Evolutionary conservation across 2,329 filamentous ascomycete species (phyloP).

Genomic region (Bertia moriformis): DNA sequence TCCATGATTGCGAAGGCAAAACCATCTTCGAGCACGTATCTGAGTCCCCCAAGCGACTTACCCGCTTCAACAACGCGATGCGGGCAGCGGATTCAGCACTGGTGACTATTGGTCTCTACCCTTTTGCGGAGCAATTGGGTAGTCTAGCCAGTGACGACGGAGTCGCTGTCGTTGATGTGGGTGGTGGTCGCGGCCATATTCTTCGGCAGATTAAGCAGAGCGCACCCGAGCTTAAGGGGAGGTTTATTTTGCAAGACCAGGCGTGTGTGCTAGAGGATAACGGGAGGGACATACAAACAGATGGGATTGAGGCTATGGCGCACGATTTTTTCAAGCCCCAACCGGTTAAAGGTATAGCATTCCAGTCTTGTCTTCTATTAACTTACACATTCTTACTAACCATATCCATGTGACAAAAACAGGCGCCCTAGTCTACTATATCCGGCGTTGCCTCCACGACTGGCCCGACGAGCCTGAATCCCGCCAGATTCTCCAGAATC

Average conservation of each 20-base stretch:
- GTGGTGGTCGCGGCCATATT: slow-evolving; percentile 8
- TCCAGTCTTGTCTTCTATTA: neutral
- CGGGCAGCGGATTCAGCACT: neutral
- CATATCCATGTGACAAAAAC: neutral
- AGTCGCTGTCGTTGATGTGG: slow-evolving; percentile 8
- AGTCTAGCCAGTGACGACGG: neutral
- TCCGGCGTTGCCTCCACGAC: slow-evolving; percentile 15
- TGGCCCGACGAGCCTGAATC: slow-evolving; percentile 7
- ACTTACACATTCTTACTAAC: no score
- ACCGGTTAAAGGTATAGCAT: slow-evolving; percentile 2
- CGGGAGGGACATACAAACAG: neutral
- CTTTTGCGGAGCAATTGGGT: neutral
- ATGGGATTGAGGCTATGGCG: slow-evolving; percentile 5
- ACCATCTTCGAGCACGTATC: neutral
- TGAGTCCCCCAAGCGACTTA: neutral
- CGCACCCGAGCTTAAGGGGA: slow-evolving; percentile 1
- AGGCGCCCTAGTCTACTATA: slow-evolving; percentile 13
- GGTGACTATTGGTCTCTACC: neutral
- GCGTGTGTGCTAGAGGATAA: neutral
- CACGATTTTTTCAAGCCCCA: slow-evolving; percentile 10
- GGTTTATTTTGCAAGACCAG: slow-evolving; percentile 2
- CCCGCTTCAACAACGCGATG: neutral
- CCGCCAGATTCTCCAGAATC: slow-evolving; percentile 9
- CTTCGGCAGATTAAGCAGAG: slow-evolving; percentile 5
- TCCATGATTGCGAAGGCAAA: neutral